These are phyloP conservation scores for Neotropicomus parvogracilis DNA, from an alignment of 1,284 basidiomycete genomes.

Conservation along the genomic window DNA sequence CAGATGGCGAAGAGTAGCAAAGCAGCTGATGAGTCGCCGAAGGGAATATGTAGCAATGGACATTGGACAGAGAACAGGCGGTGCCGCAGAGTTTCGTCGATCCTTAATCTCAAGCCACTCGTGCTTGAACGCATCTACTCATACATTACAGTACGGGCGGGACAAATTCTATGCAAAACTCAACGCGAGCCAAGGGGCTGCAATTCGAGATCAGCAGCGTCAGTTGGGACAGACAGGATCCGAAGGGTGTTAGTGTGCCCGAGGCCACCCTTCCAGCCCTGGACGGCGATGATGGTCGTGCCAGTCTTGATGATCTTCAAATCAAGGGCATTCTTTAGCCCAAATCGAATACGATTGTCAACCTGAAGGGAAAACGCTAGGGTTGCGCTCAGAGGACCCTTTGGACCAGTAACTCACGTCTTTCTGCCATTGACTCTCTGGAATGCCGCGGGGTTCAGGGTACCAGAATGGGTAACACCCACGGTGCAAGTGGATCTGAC, in stretches of 20 bases:
- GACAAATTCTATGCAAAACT: slow-evolving; percentile 15
- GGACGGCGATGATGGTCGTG: slow-evolving; percentile 90
- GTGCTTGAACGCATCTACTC: not conserved
- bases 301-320: slow-evolving; percentile 90
- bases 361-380: slow-evolving; percentile 44
- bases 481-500: slow-evolving; percentile 95
- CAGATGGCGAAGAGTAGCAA: no score
- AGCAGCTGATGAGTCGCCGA: no score
- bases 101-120: no score
- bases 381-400: not conserved
- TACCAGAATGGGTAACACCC: slow-evolving; percentile 99
- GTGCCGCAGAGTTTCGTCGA: no score
- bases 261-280: slow-evolving; percentile 98
- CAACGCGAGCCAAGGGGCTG: slow-evolving; percentile 55
- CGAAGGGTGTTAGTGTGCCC: slow-evolving; percentile 89
- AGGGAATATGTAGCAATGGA: no score
- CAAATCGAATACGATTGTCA: slow-evolving; percentile 88
- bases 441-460: slow-evolving; percentile 86
- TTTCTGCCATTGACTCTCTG: slow-evolving; percentile 91
- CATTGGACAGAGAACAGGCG: no score
- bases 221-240: slow-evolving; percentile 80
- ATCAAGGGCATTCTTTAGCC: slow-evolving; percentile 82
- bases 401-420: slow-evolving; percentile 60
- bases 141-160: not conserved
- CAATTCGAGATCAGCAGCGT: slow-evolving; percentile 76